Evolutionary conservation across 805 yeast genomes (phyloP).

Genomic region (Metschnikowia shivogae): DNA sequence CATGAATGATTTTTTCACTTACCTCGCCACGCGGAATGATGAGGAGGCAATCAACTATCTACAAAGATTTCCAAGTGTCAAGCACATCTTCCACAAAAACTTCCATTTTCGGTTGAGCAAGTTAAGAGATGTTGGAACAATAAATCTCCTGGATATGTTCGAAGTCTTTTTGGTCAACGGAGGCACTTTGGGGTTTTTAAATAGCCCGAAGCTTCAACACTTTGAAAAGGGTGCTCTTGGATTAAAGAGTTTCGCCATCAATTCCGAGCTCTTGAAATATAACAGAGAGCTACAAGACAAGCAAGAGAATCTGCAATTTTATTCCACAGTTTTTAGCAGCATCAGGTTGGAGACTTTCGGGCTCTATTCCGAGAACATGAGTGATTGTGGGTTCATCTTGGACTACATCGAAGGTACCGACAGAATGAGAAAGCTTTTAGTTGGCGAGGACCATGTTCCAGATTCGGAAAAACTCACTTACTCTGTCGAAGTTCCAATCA

Average conservation of each 20-base stretch:
- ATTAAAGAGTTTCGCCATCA: slow-evolving; percentile 31
- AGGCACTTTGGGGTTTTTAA: slow-evolving; percentile 29
- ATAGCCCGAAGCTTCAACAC: slow-evolving; percentile 32
- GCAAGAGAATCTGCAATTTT: slow-evolving; percentile 53
- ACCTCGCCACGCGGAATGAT: slow-evolving; percentile 32
- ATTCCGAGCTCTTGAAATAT: slow-evolving; percentile 45
- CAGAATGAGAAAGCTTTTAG: slow-evolving; percentile 59
- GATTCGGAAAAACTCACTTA: slow-evolving; percentile 43
- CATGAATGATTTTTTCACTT: slow-evolving; percentile 26
- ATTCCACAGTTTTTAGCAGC: slow-evolving; percentile 44
- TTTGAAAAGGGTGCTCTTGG: slow-evolving; percentile 34
- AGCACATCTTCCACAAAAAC: slow-evolving; percentile 24
- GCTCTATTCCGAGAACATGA: slow-evolving; percentile 19
- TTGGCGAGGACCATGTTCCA: slow-evolving; percentile 49
- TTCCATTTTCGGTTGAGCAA: slow-evolving; percentile 22
- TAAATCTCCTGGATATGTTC: slow-evolving; percentile 26
- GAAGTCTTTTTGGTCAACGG: slow-evolving; percentile 33
- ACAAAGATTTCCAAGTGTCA: slow-evolving; percentile 27
- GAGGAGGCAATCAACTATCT: slow-evolving; percentile 31
- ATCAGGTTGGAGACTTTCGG: slow-evolving; percentile 43
- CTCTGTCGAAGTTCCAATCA: slow-evolving; percentile 37
- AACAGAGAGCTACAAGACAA: slow-evolving; percentile 61
- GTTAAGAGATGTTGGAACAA: slow-evolving; percentile 12
- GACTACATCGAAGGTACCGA: slow-evolving; percentile 70
- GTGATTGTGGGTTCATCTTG: slow-evolving; percentile 40